These are phyloP conservation scores for Mortierella polycephala DNA, from an alignment of 371 early-diverging fungal genomes.

Conservation along the genomic window DNA sequence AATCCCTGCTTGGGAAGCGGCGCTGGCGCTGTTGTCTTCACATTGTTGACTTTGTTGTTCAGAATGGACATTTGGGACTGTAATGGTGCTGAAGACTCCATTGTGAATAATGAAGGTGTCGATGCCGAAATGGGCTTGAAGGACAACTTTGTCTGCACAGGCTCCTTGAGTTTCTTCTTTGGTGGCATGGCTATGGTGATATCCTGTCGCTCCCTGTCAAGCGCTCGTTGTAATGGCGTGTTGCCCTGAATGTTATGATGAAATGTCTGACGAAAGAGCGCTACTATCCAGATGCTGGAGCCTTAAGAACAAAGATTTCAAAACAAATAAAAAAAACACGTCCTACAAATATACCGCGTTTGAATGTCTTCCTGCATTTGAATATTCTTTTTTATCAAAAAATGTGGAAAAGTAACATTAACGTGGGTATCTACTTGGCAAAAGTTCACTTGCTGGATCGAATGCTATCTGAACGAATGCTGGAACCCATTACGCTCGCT, in stretches of 20 bases:
- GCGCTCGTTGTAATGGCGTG: not conserved
- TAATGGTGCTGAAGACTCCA: slow-evolving; percentile 12
- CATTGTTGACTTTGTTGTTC: slow-evolving; percentile 4
- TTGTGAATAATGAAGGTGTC: slow-evolving; percentile 7
- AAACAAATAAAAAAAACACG: too few relatives aligned
- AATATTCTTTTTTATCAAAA: too few relatives aligned
- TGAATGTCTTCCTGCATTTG: not conserved
- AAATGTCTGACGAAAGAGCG: too few relatives aligned
- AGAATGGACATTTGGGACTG: slow-evolving; percentile 26
- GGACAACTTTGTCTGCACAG: slow-evolving; percentile 38
- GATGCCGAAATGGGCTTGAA: slow-evolving; percentile 36
- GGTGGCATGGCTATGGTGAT: slow-evolving; percentile 26
- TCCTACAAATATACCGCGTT: too few relatives aligned
- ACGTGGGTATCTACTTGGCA: not conserved
- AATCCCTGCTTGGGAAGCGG: not conserved
- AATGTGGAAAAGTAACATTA: too few relatives aligned
- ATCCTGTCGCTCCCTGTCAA: not conserved
- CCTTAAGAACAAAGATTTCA: too few relatives aligned
- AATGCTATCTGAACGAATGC: slow-evolving; percentile 26
- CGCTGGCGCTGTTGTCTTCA: not conserved
- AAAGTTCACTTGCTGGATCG: slow-evolving; percentile 11
- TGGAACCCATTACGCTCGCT: slow-evolving; percentile 7
- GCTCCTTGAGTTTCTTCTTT: slow-evolving; percentile 28
- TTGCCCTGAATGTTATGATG: too few relatives aligned
- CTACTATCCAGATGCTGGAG: too few relatives aligned